Evolutionary conservation across 768 basidiomycete genomes (phyloP), one percentile per base, ranked within the genome.

Genomic region (Boletus pseudo-olivaceus): DNA sequence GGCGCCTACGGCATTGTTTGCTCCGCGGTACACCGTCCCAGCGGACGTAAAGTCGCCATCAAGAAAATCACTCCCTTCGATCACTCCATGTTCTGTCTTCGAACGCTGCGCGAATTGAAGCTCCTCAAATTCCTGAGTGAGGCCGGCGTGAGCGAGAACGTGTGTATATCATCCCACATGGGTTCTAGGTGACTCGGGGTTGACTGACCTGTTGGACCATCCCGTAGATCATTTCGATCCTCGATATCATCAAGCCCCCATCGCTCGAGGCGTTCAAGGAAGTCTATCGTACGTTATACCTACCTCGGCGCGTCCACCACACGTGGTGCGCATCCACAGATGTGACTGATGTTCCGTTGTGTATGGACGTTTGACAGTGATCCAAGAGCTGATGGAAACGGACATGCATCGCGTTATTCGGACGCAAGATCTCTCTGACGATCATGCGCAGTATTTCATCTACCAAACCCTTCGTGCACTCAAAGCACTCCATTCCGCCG

Each of bases 381-480:
- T 92, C 53, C 90, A 93, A 73, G 94, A 96, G 67, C 75, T 94
- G 62, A 93, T 94, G 87, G 93, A 95, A 70, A 96, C 93, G 9
- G 94, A 95, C 74, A 87, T 98, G 84, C 95, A 98, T 69, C 88
- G 96, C 17, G 95, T 97, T 39, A 96, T 98, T 67, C 82, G 93
- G 49, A 95, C 93, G 23, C 94, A 97, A 67, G 90, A 95, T 69
- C 81, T 98, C 7, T 93, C 90, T 26, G 94, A 98, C 67, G 95
- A 98, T 73, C 95, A 97, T 68, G 90, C 87, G 11, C 93, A 93
- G 67, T 93, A 94, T 67, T 94, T 94, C 70, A 85, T 95, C 59
- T 95, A 89, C 67, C 93, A 98, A 71, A 96, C 95, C 1, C 82
- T 98, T 15, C 87, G 96, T 39, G 96, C 93, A 2, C 82, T 99